A percentile compares a stretch with the other conserved stretches of the same genome.
Evolutionary conservation across 176 grass and related monocot species (phyloP).

Genomic region (Avena atlantica): DNA sequence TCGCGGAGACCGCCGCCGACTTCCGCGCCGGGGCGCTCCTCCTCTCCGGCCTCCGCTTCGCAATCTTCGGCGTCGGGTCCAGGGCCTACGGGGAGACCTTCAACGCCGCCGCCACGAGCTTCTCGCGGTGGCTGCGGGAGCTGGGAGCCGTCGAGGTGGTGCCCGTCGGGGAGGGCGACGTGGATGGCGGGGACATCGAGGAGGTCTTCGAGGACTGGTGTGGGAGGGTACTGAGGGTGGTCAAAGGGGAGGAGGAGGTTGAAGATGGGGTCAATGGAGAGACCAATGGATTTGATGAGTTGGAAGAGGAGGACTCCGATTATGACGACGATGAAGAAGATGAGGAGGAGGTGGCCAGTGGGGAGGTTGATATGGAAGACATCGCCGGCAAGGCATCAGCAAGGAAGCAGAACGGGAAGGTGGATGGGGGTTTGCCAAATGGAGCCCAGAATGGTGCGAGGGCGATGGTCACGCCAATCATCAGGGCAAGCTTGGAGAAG

Average conservation of each 20-base stretch:
- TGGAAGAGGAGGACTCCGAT: slow-evolving; percentile 58
- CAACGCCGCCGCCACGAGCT: slow-evolving; percentile 77
- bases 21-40: slow-evolving; percentile 75
- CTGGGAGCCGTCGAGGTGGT: slow-evolving; percentile 78
- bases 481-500: slow-evolving; percentile 87
- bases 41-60: slow-evolving; percentile 70
- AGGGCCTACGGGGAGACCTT: slow-evolving; percentile 65
- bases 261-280: slow-evolving; percentile 25
- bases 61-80: slow-evolving; percentile 83
- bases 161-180: slow-evolving; percentile 71
- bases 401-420: slow-evolving; percentile 55
- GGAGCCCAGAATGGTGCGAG: slow-evolving; percentile 56
- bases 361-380: slow-evolving; percentile 90
- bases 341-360: slow-evolving; percentile 29
- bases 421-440: slow-evolving; percentile 34
- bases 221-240: slow-evolving; percentile 54
- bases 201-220: slow-evolving; percentile 69
- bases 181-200: slow-evolving; percentile 71
- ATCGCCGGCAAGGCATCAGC: slow-evolving; percentile 76
- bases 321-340: slow-evolving; percentile 18
- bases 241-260: slow-evolving; percentile 63
- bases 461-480: slow-evolving; percentile 93
- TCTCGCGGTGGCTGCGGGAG: slow-evolving; percentile 76
- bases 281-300: slow-evolving; percentile 48
- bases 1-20: slow-evolving; percentile 66